A percentile compares a stretch with the other conserved stretches of the same genome.
These are phyloP conservation scores for Lojkania enalia DNA, from an alignment of 2,329 filamentous ascomycete genomes.

Conservation along the genomic window DNA sequence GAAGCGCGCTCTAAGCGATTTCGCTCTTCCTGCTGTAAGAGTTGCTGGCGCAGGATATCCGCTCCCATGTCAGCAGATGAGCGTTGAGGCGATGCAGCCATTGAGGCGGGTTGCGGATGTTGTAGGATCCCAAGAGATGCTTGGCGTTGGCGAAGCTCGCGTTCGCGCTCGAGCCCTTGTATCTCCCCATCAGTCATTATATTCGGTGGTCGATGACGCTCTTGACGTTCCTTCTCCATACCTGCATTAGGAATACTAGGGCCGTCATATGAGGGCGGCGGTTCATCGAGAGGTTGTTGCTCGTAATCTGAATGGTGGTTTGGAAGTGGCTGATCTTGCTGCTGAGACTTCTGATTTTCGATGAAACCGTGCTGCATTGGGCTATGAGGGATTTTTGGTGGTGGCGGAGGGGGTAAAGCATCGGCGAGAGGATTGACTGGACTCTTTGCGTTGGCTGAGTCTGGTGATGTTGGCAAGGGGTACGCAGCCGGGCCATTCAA, in stretches of 20 bases:
- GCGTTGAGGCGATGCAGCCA: constrained; percentile 44
- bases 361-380: constrained; percentile 21
- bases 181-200: constrained; percentile 28
- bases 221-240: constrained; percentile 32
- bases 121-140: constrained; percentile 39
- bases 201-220: constrained; percentile 31
- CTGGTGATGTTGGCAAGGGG: constrained; percentile 32
- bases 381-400: constrained; percentile 29
- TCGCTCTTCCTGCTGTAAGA: constrained; percentile 39
- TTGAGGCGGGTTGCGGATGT: constrained; percentile 44
- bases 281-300: constrained; percentile 29
- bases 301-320: constrained; percentile 23
- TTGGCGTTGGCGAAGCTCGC: constrained; percentile 33
- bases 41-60: constrained; percentile 39
- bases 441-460: constrained; percentile 17
- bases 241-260: constrained; percentile 34
- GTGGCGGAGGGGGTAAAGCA: constrained; percentile 22
- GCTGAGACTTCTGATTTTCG: constrained; percentile 5
- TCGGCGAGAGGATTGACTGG: constrained; percentile 27
- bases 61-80: constrained; percentile 43
- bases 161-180: constrained; percentile 22
- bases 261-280: constrained; percentile 40
- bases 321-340: constrained; percentile 1
- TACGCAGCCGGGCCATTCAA: constrained; percentile 25
- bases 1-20: constrained; percentile 37